Evolutionary conservation across 176 grass and related monocot species (phyloP), one percentile per base, ranked within the genome.

Genomic region (Cenchrus fungigraminus): DNA sequence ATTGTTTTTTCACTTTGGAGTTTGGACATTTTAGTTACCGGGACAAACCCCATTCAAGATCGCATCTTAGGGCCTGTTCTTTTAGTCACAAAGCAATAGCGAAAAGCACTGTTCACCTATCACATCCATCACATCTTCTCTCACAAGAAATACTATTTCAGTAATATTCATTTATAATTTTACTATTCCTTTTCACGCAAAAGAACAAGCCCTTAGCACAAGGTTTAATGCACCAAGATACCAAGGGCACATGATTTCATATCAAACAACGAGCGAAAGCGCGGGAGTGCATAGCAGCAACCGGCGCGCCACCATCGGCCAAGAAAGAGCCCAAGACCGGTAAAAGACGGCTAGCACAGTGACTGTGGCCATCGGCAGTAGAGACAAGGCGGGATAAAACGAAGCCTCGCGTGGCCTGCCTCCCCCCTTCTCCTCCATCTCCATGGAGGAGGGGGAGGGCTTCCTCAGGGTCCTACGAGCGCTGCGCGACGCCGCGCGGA

Each of bases 391-490:
- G 44, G 68, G 55, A 73, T 73, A 89, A 86, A 91, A 73, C 72
- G 22, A 88, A 25, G 32, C 9, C 80, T 78, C 52, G 82, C 28
- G 68, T 65, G 3, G 3, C 28, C 85, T 22, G 70, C 43, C 52
- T 68, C 51, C 86, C 66, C 67, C 82, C 86, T 83, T 73, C 89
- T 84, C 89, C 92, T 94, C 89, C 76, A 67, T 86, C 71, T 63
- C 54, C 73, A 94, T 89, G 89, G 86, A 85, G 81, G 83, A 86
- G 88, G 80, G 73, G 74, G 90, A 89, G 65, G 84, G 29, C 15
- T 87, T 90, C 80, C 72, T 90, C 57, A 67, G 37, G 66, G 93
- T 91, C 14, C 85, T 95, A 2, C 69, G 75, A 74, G 93, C 90
- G 0, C 86, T 95, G 15, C 81, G 84, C 19, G 79, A 89, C 83